A percentile compares a stretch with the other conserved stretches of the same genome.
Evolutionary conservation across 2,329 filamentous ascomycete species (phyloP).

Genomic region (Paracoccidioides lutzii): DNA sequence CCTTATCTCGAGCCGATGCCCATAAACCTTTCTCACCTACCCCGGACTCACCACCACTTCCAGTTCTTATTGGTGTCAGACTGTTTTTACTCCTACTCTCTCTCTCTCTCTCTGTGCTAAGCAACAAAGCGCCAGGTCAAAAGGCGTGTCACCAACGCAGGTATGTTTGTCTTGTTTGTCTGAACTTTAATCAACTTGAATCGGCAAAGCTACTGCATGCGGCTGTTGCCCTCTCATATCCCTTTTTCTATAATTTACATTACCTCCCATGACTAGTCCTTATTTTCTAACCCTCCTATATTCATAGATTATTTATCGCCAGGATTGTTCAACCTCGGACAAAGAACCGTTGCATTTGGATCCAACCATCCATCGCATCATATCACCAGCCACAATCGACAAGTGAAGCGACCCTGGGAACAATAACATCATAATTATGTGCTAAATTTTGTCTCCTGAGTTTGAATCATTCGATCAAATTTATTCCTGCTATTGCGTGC

Average conservation of each 20-base stretch:
- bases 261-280: neutral
- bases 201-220: neutral
- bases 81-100: neutral
- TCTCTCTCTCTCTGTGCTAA: too few relatives aligned
- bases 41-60: neutral
- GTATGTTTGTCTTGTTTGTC: constrained; percentile 4
- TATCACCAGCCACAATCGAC: neutral
- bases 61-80: neutral
- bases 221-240: neutral
- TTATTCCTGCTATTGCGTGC: neutral
- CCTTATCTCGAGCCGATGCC: neutral
- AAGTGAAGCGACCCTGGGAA: neutral
- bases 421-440: neutral
- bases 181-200: neutral
- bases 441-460: neutral
- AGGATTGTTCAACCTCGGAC: neutral
- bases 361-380: neutral
- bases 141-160: neutral
- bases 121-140: neutral
- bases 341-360: neutral
- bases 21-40: neutral
- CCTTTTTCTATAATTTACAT: neutral
- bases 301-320: neutral
- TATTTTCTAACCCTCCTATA: neutral
- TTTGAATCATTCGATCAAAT: neutral